A percentile compares a stretch with the other conserved stretches of the same genome.
phyloP scores from a whole-genome alignment of 1,284 basidiomycete species.

The Phellopilus nigrolimitatus region DNA sequence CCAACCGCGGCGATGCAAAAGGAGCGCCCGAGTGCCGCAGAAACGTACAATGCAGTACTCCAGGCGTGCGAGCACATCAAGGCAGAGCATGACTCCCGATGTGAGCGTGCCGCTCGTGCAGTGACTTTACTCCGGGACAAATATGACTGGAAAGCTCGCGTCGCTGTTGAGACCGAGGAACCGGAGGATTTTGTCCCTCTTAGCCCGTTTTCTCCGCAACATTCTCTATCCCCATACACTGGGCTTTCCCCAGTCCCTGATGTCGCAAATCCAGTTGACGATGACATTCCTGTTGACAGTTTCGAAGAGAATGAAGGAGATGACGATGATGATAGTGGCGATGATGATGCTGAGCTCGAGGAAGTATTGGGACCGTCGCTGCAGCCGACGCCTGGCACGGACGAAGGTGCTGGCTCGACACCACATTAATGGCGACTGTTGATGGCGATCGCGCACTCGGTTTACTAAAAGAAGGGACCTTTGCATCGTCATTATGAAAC shows the following conservation, averaged over 20 bases:
- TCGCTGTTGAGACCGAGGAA: slow-evolving; percentile 67
- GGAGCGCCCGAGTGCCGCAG: slow-evolving; percentile 24
- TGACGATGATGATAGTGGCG: slow-evolving; percentile 29
- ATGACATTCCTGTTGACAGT: neutral
- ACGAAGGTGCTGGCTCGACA: slow-evolving; percentile 2
- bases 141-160: slow-evolving; percentile 72
- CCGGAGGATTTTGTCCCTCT: slow-evolving; percentile 71
- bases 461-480: too few species aligned
- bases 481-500: too few species aligned
- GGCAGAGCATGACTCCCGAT: slow-evolving; percentile 62
- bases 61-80: slow-evolving; percentile 61
- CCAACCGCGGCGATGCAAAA: slow-evolving; percentile 17
- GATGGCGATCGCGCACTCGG: too few species aligned
- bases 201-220: slow-evolving; percentile 32
- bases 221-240: slow-evolving; percentile 7
- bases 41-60: slow-evolving; percentile 57
- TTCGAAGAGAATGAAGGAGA: slow-evolving; percentile 22
- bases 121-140: slow-evolving; percentile 68
- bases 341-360: slow-evolving; percentile 35
- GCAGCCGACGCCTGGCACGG: slow-evolving; percentile 14
- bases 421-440: neutral
- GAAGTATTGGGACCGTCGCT: slow-evolving; percentile 30
- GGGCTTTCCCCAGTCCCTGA: slow-evolving; percentile 10
- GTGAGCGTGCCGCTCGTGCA: slow-evolving; percentile 66
- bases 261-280: slow-evolving; percentile 20